Evolutionary conservation across 2,329 filamentous ascomycete genomes (phyloP).

Genomic region (Penicillium crustosum): DNA sequence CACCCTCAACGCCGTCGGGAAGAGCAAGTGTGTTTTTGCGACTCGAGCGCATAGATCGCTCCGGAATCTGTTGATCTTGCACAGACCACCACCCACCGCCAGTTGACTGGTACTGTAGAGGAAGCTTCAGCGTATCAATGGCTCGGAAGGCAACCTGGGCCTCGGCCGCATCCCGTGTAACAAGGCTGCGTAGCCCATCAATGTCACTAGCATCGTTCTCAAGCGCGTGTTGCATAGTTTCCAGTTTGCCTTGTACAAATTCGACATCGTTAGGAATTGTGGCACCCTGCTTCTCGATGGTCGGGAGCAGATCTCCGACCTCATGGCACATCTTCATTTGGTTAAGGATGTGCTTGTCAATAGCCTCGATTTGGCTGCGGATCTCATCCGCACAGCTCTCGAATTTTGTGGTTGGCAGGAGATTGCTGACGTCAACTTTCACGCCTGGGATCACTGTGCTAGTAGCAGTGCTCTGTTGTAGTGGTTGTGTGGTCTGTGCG

Average conservation of each 20-base stretch:
- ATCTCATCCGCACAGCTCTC: constrained; percentile 82
- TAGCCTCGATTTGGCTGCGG: constrained; percentile 71
- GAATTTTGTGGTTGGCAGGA: constrained; percentile 86
- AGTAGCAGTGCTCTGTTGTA: constrained; percentile 35
- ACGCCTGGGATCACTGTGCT: constrained; percentile 62
- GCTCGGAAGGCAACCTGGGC: constrained; percentile 71
- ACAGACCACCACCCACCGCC: constrained; percentile 43
- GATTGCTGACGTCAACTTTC: constrained; percentile 73
- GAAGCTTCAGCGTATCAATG: constrained; percentile 72
- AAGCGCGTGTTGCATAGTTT: constrained; percentile 62
- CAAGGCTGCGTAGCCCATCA: constrained; percentile 55
- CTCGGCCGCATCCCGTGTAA: constrained; percentile 67
- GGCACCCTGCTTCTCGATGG: constrained; percentile 63
- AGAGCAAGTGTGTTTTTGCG: constrained; percentile 48
- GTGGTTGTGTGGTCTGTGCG: constrained; percentile 26
- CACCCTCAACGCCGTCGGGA: constrained; percentile 46
- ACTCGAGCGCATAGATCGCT: constrained; percentile 41
- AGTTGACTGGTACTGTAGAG: constrained; percentile 60
- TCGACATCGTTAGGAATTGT: constrained; percentile 66
- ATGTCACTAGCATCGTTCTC: constrained; percentile 64
- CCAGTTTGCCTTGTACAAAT: constrained; percentile 61
- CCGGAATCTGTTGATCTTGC: constrained; percentile 40
- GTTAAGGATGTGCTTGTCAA: constrained; percentile 77
- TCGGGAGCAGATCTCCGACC: constrained; percentile 69
- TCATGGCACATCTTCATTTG: constrained; percentile 74